Evolutionary conservation across 2,329 filamentous ascomycete genomes (phyloP), one percentile per base, ranked within the genome.

Genomic region (Talaromyces pinophilus): DNA sequence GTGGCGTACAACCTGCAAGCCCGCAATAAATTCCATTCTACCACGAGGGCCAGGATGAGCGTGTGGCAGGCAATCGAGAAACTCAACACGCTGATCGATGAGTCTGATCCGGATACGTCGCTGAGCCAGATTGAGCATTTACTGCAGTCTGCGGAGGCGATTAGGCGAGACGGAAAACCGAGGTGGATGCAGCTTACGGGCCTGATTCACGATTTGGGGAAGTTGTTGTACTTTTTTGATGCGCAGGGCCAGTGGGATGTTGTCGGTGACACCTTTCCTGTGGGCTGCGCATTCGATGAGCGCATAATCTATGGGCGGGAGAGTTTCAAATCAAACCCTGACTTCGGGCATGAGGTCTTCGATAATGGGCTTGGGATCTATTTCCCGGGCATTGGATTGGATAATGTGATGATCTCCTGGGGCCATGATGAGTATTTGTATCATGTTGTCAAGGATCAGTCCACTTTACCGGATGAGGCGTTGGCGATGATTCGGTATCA

Each of bases 401-500:
- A 95, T 76, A 94, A 93, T 72, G 83, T 96, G 71, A 93, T 96
- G 90, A 85, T 97, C 67, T 91, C 88, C 70, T 97, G 93, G 92
- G 93, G 93, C 17, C 79, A 81, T 61, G 79, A 81, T 54, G 79
- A 81, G 70, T 81, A 81, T 65, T 73, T 81, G 44, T 97, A 96
- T 83, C 89, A 92, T 74, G 89, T 96, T 68, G 88, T 91, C 79
- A 93, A 92, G 82, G 89, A 91, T 69, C 92, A 96, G 83, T 90
- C 86, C 59, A 90, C 83, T 0, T 84, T 97, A 52, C 93, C 93
- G 0, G 84, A 86, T 57, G 92, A 96, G 84, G 91, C 90, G 0
- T 85, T 97, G 11, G 93, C 92, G 68, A 96, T 97, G 92, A 95
- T 97, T 77, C 85, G 93, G 65, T 96, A 96, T 80, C 93, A 97